Base-by-base conservation (phyloP, 768 basidiomycete genomes). In the Peribolospora baueri region DNA sequence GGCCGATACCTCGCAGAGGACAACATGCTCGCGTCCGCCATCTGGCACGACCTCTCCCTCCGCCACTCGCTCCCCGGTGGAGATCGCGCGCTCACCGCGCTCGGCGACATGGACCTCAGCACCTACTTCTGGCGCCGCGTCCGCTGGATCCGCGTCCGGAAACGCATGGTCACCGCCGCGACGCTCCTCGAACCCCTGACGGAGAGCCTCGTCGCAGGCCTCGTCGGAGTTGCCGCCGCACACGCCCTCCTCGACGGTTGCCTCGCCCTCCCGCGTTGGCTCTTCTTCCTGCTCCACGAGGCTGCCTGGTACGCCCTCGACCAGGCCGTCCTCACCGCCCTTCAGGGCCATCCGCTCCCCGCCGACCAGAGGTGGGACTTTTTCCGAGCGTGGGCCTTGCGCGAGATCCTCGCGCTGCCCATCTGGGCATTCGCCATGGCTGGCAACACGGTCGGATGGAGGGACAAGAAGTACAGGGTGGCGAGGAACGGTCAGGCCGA, bases 121-220 rank as follows among this genome's bases (percentile, higher is more conserved):
- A 86, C 82, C 63, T 98, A 93, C 68, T 72, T 95, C 56, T 77
- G 77, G 73, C 75, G 93, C 42, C 79, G 93, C 39, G 79, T 87
- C 14, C 80, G 93, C 3, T 98, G 93, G 93, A 86, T 98, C 63
- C 78, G 93, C 48, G 91, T 97, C 41, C 77, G 93, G 53, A 95
- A 90, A 67, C 79, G 79, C 62, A 97, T 97, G 87, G 81, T 84
- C 6, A 63, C 59, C 53, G 72, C 75, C 7, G 90, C 88, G 13
- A 95, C 88, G 0, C 54, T 95, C 53, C 61, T 84, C 14, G 93
- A 98, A 66, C 93, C 93, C 2, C 78, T 95, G 65, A 93, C 88
- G 13, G 93, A 98, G 68, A 79, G 77, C 48, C 66, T 93, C 46
- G 67, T 86, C 38, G 70, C 80, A 41, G 80, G 82, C 41, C 56